phyloP scores from a whole-genome alignment of 495 filamentous ascomycete genomes.

The Talaromyces wortmannii region DNA sequence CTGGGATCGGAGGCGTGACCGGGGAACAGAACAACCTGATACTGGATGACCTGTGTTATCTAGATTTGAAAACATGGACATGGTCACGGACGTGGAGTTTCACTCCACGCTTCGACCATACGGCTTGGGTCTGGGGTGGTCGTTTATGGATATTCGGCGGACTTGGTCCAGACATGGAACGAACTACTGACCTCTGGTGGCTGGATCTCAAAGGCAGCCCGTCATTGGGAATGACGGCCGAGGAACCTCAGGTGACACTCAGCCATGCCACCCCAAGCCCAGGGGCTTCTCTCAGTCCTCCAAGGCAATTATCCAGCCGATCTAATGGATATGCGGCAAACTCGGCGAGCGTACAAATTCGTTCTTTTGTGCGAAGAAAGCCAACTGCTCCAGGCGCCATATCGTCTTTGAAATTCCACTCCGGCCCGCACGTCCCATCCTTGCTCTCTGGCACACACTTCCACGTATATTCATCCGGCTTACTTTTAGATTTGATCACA shows the following conservation, averaged over 20 bases:
- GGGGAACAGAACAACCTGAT: constrained; percentile 64
- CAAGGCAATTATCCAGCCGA: constrained; percentile 41
- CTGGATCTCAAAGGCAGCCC: constrained; percentile 86
- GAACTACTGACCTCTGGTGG: constrained; percentile 93
- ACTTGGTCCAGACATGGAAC: constrained; percentile 89
- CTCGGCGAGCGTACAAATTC: constrained; percentile 78
- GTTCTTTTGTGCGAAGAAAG: constrained; percentile 61
- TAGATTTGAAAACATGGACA: constrained; percentile 95
- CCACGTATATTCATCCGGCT: constrained; percentile 88
- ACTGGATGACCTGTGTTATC: constrained; percentile 89
- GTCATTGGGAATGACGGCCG: constrained; percentile 64
- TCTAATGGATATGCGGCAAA: constrained; percentile 80
- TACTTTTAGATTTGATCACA: constrained; percentile 87
- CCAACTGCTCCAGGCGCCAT: constrained; percentile 81
- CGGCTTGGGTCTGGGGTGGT: constrained; percentile 83
- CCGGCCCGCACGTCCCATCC: constrained; percentile 79
- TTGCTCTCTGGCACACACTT: constrained; percentile 88
- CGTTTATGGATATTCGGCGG: constrained; percentile 98
- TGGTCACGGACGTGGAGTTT: constrained; percentile 97
- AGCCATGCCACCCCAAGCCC: constrained; percentile 32
- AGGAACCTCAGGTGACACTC: constrained; percentile 33
- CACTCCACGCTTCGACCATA: constrained; percentile 87
- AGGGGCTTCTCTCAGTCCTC: constrained; percentile 29
- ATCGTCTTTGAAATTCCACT: constrained; percentile 81
- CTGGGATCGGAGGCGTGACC: constrained; percentile 37